Evolutionary conservation across 2,329 filamentous ascomycete genomes (phyloP), one percentile per base, ranked within the genome.

Genomic region (Trichophyton equinum): DNA sequence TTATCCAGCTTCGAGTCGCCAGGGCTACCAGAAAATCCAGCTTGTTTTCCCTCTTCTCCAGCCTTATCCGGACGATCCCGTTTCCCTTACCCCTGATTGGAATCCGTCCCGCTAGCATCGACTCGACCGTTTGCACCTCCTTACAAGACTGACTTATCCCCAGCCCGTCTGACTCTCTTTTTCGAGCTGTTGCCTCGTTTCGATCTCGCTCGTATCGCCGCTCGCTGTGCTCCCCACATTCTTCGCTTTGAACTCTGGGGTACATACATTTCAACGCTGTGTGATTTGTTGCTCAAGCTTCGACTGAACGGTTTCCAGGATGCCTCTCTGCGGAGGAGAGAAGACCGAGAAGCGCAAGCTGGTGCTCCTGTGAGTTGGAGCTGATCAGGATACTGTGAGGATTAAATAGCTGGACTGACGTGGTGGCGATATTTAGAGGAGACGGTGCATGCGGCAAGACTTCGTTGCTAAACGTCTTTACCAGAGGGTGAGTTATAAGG

Each of bases 391-490:
- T 1, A 30, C 33, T 53, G 47, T 27, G 25, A 56, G 46, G 15
- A 15, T 15, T 11, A 20, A 40, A 18, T 8, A 8, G 22, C 58
- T 62, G 40, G 44, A 40, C 25, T 51, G 61, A 22, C n/a, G 11
- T 25, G 51, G 20, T 44, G 40, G 20, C 30, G 40, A 65, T 68
- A 38, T 38, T 38, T 38, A 96, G 91, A 72, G 92, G 92, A 69
- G 92, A 97, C 74, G 92, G 92, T 81, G 92, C 92, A 68, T 95
- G 88, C 76, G 92, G 92, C 72, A 99, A 99, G 82, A 99, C 94
- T 60, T 96, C 91, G 66, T 77, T 97, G 71, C 78, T 99, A 69
- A 99, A 99, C 74, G 94, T 99, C 74, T 99, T 99, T 78, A 99
- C 94, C 67, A 85, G 92, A 87, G 92, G 92, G 88, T 95, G 78